Evolutionary conservation across 2,329 filamentous ascomycete species (phyloP), one percentile per base, ranked within the genome.

Genomic region (Scorias spongiosa): DNA sequence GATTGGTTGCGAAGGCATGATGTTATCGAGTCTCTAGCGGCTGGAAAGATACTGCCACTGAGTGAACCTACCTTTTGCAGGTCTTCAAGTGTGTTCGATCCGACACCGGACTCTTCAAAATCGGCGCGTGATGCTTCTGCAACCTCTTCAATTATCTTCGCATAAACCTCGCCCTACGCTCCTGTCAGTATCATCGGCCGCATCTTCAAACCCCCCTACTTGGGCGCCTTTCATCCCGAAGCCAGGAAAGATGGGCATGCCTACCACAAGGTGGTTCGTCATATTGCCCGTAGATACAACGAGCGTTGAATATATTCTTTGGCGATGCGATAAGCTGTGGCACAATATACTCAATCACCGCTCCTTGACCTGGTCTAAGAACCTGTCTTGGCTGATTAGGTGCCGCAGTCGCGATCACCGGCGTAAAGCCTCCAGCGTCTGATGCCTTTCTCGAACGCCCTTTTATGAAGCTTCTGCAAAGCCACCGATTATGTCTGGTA

Each of bases 21-120:
- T 26, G 20, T 7, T 26, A 26, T 26, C 20, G 20, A 26, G 20
- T 26, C 20, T 26, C 20, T 4, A 7, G 20, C 20, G 20, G 3
- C 20, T 26, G 20, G 20, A 26, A 26, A 26, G 20, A 26, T 7
- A 7, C 20, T 7, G 7, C 7, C 20, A n/a, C 20, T 26, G 20
- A 9, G 37, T 45, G 46, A 46, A 57, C 53, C 75, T 71, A 96
- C 89, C 78, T 81, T 75, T 65, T 80, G 81, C 71, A 98, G 71
- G 63, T 94, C 85, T 53, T 89, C 78, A 57, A 98, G 69, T 42
- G 89, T 89, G 54, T 76, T 71, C 63, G 89, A 82, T 56, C 93
- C 86, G 51, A 96, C 82, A 56, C 91, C 91, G 55, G 82, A 86
- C 67, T 98, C 91, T 64, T 98, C 91, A 62, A 98, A 96, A 66